These are phyloP conservation scores for Dacryopinax primogenitus DNA, from an alignment of 768 basidiomycete species.

Conservation along the genomic window DNA sequence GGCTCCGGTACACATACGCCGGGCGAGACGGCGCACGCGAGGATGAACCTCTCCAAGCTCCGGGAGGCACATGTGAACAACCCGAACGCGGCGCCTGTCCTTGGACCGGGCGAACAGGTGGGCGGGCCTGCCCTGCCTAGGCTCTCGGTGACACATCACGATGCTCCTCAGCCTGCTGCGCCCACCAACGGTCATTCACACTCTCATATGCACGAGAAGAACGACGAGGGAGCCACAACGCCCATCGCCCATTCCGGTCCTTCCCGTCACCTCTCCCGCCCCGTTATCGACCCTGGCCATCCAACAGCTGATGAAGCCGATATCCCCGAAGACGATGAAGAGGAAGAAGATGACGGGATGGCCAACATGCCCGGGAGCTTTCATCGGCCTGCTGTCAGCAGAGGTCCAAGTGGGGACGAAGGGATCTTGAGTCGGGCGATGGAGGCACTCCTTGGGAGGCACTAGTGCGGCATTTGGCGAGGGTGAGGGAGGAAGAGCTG, in stretches of 20 bases:
- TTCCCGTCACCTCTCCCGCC: neutral
- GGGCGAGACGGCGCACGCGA: neutral
- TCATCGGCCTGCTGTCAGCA: neutral
- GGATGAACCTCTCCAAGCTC: neutral
- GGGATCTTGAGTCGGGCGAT: neutral
- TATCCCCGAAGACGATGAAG: neutral
- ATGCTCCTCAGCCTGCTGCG: neutral
- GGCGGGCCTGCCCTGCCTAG: neutral
- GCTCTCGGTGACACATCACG: neutral
- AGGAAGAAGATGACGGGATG: neutral
- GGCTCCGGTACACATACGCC: neutral
- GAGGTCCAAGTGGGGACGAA: neutral
- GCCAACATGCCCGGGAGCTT: conserved; percentile 1
- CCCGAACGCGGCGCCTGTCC: neutral
- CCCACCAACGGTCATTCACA: neutral
- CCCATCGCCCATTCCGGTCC: neutral
- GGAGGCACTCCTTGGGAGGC: conserved; percentile 5
- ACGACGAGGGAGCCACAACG: neutral
- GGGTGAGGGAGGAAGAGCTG: too few relatives aligned
- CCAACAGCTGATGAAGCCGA: neutral
- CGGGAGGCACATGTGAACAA: neutral
- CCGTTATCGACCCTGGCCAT: neutral
- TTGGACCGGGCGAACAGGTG: neutral
- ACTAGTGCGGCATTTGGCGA: too few relatives aligned
- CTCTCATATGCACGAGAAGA: neutral